Evolutionary conservation across 2,329 filamentous ascomycete species (phyloP).

Genomic region (Paraphoma sp.): DNA sequence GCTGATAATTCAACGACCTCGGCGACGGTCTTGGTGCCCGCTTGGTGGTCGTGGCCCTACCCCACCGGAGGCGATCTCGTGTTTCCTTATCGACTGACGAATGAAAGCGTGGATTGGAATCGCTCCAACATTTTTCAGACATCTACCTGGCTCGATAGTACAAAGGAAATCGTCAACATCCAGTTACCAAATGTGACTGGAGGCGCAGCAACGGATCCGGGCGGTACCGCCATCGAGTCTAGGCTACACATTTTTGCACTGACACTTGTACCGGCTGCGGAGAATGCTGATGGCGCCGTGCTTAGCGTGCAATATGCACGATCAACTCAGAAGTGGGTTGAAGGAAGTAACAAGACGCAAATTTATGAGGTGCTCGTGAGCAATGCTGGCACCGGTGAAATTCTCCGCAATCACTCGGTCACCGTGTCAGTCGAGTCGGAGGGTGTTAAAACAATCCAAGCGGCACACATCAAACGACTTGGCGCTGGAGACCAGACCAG

Average conservation of each 20-base stretch:
- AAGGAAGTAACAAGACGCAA: conserved; percentile 14
- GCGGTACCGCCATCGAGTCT: neutral
- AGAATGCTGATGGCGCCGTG: neutral
- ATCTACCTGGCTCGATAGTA: neutral
- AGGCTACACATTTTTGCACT: neutral
- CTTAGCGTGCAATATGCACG: neutral
- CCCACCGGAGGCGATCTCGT: neutral
- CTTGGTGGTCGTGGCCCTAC: neutral
- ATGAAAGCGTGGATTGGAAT: neutral
- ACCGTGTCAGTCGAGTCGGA: conserved; percentile 4
- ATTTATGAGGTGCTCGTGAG: conserved; percentile 16
- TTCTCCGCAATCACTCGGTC: conserved; percentile 4
- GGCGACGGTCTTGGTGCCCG: neutral
- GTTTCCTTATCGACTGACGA: neutral
- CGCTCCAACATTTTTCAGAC: neutral
- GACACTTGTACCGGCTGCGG: neutral
- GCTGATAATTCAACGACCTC: neutral
- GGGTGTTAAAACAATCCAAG: conserved; percentile 10
- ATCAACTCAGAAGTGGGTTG: conserved; percentile 11
- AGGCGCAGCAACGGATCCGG: neutral
- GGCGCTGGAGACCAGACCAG: conserved; percentile 17
- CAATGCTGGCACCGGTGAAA: conserved; percentile 8
- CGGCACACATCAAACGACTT: conserved; percentile 20
- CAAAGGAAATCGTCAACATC: neutral
- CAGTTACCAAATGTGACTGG: neutral